A percentile compares a stretch with the other conserved stretches of the same genome.
These are phyloP conservation scores for Rubia peregrina DNA, from an alignment of 305 asterid species.

Conservation along the genomic window DNA sequence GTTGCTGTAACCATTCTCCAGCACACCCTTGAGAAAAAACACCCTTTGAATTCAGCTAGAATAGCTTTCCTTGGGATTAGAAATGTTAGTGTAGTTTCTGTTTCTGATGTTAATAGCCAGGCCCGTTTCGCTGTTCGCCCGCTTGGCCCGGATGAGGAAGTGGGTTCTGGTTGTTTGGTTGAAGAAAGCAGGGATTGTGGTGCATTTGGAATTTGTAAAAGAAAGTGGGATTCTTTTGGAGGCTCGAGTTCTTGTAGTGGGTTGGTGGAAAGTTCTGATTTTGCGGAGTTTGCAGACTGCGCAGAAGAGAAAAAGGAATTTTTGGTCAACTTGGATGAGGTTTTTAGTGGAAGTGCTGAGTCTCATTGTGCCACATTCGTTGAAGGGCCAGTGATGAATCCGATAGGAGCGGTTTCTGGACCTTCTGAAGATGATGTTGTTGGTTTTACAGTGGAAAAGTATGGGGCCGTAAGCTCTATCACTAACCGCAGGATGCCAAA, in stretches of 20 bases:
- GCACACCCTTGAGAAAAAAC: conserved; percentile 66
- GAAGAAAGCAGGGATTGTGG: conserved; percentile 30
- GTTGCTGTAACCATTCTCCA: conserved; percentile 66
- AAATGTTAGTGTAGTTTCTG: conserved; percentile 38
- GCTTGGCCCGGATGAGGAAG: conserved; percentile 14
- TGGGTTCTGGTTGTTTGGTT: conserved; percentile 10
- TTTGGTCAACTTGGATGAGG: conserved; percentile 10
- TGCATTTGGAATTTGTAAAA: conserved; percentile 24
- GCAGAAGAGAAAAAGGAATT: not conserved
- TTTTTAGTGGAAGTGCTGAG: conserved; percentile 1
- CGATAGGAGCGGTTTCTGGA: conserved; percentile 7
- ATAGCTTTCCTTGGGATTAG: conserved; percentile 59
- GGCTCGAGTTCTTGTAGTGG: conserved; percentile 3
- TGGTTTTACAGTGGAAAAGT: conserved; percentile 39
- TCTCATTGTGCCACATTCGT: conserved; percentile 11
- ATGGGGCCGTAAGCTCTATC: conserved; percentile 35
- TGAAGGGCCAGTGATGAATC: conserved; percentile 8
- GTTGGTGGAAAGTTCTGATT: not conserved
- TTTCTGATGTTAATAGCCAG: conserved; percentile 53
- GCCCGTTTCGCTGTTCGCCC: conserved; percentile 44
- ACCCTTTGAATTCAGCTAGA: conserved; percentile 71
- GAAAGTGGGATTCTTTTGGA: conserved; percentile 11
- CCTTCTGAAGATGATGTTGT: conserved; percentile 17
- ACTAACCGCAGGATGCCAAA: conserved; percentile 4
- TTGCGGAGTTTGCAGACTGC: conserved; percentile 10